Percentiles rank a stretch among this genome's conserved stretches.
These are phyloP conservation scores for Ophiostoma sp. DNA, from an alignment of 2,329 filamentous ascomycete genomes.

Conservation along the genomic window DNA sequence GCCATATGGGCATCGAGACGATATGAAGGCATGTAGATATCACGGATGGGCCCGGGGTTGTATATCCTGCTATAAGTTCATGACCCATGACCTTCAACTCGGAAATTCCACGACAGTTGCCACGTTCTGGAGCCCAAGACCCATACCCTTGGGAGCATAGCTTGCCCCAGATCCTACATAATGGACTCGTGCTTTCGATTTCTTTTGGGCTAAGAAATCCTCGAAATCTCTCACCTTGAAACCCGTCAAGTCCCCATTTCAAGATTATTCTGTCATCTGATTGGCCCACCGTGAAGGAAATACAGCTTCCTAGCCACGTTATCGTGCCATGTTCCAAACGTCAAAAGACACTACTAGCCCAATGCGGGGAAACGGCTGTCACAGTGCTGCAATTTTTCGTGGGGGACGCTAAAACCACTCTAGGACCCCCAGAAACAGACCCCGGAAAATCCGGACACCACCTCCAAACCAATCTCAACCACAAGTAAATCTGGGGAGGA, in stretches of 20 bases:
- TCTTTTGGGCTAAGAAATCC: too few relatives aligned
- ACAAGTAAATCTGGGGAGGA: neutral
- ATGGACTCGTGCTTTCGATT: too few relatives aligned
- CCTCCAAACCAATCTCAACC: neutral
- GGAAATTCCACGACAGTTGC: neutral
- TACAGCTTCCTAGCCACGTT: neutral
- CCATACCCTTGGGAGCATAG: neutral
- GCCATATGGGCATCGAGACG: too few relatives aligned
- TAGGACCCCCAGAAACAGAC: neutral
- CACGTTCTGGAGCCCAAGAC: neutral
- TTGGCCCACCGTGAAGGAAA: neutral
- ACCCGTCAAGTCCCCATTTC: neutral
- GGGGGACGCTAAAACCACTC: neutral
- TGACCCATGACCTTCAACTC: neutral
- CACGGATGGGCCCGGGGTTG: neutral
- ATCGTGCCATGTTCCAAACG: neutral
- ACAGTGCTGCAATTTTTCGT: neutral
- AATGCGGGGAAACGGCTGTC: neutral
- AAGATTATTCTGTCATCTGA: neutral
- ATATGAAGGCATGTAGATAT: too few relatives aligned
- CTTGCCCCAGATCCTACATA: neutral
- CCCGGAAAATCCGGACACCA: neutral
- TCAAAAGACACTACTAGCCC: neutral
- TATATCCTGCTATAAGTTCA: neutral
- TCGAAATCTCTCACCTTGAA: neutral